Base-by-base conservation (phyloP, 1,284 basidiomycete species). In the Puccinia horiana region DNA sequence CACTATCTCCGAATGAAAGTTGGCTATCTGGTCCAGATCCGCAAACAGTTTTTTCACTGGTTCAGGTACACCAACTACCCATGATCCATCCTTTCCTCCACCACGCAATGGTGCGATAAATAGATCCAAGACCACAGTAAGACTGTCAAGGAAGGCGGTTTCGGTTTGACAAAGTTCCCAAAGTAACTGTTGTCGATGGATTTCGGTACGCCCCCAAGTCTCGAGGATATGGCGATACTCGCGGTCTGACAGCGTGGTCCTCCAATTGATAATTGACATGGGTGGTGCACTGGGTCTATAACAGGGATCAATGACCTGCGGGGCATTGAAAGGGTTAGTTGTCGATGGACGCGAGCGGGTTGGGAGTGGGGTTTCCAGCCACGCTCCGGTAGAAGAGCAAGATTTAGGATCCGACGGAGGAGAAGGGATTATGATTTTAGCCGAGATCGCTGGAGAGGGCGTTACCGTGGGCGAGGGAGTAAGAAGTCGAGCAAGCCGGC, bases 21-120 rank as follows among this genome's bases (percentile, higher is more conserved):
- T 65, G 0, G 92, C 88, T 83, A 96, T 93, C 84, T 93, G 92
- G 84, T 95, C 93, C 72, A 95, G 88, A 91, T 92, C 93, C 86
- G 94, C 93, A 83, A 96, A 91, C 42, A 95, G 88, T 23, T 91
- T 90, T 3, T 91, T 89, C 11, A 94, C 89, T 42, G 90, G 89
- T 0, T 88, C 83, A 0, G 94, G 93, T 26, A 96, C 87, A 20
- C 63, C 63, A 42, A 40, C 63, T 20, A 63, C 95, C 91, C 93
- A 94, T 12, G 44, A 26, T 49, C 42, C 42, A 44, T 72, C 29
- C 47, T 72, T n/a, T 23, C 37, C 9, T 8, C 40, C 63, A 23
- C 40, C 63, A 18, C 35, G 40, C 18, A 65, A 89, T 0, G 94
- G 94, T 4, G 91, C 88, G 40, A 93, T 90, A 85, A 94, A 95